These are phyloP conservation scores for Ustilago trichophora DNA, from an alignment of 1,284 basidiomycete species.

Conservation along the genomic window DNA sequence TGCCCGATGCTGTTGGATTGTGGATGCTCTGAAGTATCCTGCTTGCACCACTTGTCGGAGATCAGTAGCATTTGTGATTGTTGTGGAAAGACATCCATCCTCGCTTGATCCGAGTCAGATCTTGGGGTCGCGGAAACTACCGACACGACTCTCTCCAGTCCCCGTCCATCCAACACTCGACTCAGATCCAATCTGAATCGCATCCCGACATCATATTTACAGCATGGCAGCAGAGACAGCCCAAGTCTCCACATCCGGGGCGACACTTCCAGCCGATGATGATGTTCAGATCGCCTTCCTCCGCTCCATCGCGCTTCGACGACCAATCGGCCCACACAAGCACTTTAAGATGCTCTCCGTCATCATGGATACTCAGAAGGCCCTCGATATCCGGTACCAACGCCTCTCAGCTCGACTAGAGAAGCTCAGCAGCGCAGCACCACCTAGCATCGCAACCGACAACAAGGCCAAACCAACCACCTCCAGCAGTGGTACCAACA, in stretches of 20 bases:
- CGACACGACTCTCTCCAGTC: too few relatives aligned
- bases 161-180: too few relatives aligned
- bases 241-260: constrained; percentile 10
- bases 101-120: too few relatives aligned
- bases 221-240: constrained; percentile 15
- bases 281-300: constrained; percentile 53
- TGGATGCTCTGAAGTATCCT: too few relatives aligned
- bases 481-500: too few relatives aligned
- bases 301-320: constrained; percentile 46
- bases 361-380: constrained; percentile 40
- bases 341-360: constrained; percentile 59
- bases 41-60: too few relatives aligned
- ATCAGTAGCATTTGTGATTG: too few relatives aligned
- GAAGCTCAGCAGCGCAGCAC: constrained; percentile 31
- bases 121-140: too few relatives aligned
- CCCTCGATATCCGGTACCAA: constrained; percentile 28
- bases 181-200: too few relatives aligned
- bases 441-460: constrained; percentile 25
- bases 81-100: too few relatives aligned
- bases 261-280: constrained; percentile 37
- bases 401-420: constrained; percentile 29
- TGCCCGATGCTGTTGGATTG: too few relatives aligned
- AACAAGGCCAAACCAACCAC: constrained; percentile 22
- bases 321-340: constrained; percentile 55
- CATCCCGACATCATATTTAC: neutral